Evolutionary conservation across 352 stramenopile species (phyloP).

Genomic region (Globisporangium cylindrosporum): DNA sequence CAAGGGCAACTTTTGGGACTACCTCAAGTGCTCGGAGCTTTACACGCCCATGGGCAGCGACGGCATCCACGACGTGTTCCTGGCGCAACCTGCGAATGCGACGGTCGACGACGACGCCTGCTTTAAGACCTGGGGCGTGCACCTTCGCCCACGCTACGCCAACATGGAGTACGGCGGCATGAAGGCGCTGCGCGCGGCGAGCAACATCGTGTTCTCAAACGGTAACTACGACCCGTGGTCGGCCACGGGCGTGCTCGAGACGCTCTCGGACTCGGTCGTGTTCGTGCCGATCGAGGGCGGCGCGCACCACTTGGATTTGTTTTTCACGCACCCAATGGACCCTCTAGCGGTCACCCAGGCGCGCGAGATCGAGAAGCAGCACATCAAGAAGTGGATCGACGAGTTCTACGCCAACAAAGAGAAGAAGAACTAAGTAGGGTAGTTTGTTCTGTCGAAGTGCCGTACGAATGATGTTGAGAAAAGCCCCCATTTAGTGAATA

Average conservation of each 20-base stretch:
- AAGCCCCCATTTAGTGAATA: neutral
- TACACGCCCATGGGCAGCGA: conserved; percentile 62
- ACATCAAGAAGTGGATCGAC: conserved; percentile 81
- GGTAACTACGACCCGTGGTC: conserved; percentile 93
- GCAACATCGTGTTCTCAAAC: conserved; percentile 95
- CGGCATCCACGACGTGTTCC: conserved; percentile 88
- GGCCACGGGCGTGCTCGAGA: conserved; percentile 79
- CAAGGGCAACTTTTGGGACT: conserved; percentile 64
- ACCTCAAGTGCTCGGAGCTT: conserved; percentile 73
- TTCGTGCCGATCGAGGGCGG: conserved; percentile 64
- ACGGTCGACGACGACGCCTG: conserved; percentile 62
- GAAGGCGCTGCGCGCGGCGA: conserved; percentile 56
- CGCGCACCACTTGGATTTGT: conserved; percentile 90
- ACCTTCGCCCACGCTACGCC: conserved; percentile 59
- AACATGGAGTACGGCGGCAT: conserved; percentile 69
- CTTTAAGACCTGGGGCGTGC: conserved; percentile 53
- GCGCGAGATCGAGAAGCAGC: conserved; percentile 57
- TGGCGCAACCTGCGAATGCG: conserved; percentile 55
- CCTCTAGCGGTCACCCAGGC: conserved; percentile 60
- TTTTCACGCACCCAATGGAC: conserved; percentile 88
- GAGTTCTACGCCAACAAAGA: conserved; percentile 34
- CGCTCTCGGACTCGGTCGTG: conserved; percentile 65
- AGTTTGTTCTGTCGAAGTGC: neutral
- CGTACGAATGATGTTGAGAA: neutral
- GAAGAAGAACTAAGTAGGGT: neutral